A percentile compares a stretch with the other conserved stretches of the same genome.
Conservation (phyloP, 148 eudicot species). For the Vaccinium myrtillus region DNA sequence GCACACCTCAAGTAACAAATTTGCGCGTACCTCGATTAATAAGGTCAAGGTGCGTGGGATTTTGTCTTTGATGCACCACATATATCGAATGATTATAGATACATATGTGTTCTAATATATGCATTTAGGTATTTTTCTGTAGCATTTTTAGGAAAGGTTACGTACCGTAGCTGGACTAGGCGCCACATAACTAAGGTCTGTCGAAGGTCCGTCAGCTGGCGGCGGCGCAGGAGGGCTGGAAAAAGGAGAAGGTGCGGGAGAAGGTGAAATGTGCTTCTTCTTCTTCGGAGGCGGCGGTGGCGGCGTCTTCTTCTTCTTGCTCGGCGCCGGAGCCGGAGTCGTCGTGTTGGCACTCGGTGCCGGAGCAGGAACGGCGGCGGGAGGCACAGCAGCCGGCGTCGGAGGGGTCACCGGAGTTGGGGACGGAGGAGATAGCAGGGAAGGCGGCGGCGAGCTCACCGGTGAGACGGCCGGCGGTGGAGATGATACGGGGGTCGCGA, state of each 20-base stretch:
- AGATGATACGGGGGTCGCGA: constrained; percentile 18
- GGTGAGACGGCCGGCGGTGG: constrained; percentile 26
- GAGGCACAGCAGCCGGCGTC: constrained; percentile 25
- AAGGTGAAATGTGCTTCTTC: constrained; percentile 12
- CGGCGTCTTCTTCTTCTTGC: constrained; percentile 5
- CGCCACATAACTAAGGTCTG: constrained; percentile 34
- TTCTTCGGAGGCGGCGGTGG: constrained; percentile 19
- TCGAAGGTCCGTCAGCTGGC: constrained; percentile 53
- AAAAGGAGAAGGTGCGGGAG: constrained; percentile 46
- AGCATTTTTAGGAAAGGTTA: background rate
- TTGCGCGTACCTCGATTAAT: no score
- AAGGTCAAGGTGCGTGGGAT: no score
- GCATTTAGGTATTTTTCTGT: no score
- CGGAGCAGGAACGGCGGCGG: constrained; percentile 16
- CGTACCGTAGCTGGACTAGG: constrained; percentile 53
- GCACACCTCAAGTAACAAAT: no score
- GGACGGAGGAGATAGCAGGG: constrained; percentile 5
- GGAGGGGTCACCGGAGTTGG: constrained; percentile 21
- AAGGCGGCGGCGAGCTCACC: constrained; percentile 6
- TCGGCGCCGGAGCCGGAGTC: constrained; percentile 41
- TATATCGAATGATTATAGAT: no score
- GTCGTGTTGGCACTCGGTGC: constrained; percentile 21
- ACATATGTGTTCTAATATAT: no score
- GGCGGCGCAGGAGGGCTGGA: constrained; percentile 68
- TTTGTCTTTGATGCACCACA: no score